Evolutionary conservation across 768 basidiomycete species (phyloP).

Genomic region (Agaricus subrufescens): DNA sequence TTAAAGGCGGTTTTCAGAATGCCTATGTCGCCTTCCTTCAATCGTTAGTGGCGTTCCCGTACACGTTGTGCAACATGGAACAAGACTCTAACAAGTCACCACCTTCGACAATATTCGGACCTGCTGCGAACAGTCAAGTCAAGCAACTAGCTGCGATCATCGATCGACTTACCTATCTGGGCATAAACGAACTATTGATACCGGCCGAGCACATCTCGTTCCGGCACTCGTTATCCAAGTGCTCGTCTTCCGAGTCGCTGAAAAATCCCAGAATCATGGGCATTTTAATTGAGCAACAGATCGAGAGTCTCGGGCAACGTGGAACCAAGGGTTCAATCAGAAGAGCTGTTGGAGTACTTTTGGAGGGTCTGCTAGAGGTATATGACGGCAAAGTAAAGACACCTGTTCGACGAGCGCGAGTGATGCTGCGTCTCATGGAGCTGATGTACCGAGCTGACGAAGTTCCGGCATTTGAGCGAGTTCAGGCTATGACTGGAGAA

Average conservation of each 20-base stretch:
- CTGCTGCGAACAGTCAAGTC: slow-evolving; percentile 27
- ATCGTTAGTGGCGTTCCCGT: slow-evolving; percentile 53
- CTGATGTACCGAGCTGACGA: slow-evolving; percentile 34
- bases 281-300: slow-evolving; percentile 57
- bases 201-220: slow-evolving; percentile 46
- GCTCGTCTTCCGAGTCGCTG: not conserved
- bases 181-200: slow-evolving; percentile 61
- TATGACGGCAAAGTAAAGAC: slow-evolving; percentile 40
- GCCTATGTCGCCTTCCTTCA: slow-evolving; percentile 55
- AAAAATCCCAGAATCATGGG: slow-evolving; percentile 33
- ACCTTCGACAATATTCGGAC: slow-evolving; percentile 32
- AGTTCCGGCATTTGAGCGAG: slow-evolving; percentile 25
- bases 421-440: slow-evolving; percentile 52
- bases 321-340: slow-evolving; percentile 55
- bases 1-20: slow-evolving; percentile 32
- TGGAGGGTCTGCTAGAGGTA: slow-evolving; percentile 43
- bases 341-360: slow-evolving; percentile 32
- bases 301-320: slow-evolving; percentile 47
- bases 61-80: slow-evolving; percentile 33
- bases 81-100: slow-evolving; percentile 24
- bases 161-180: slow-evolving; percentile 64
- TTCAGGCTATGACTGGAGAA: slow-evolving; percentile 35
- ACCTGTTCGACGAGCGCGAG: slow-evolving; percentile 57
- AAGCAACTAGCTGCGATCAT: slow-evolving; percentile 58
- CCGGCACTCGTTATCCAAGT: slow-evolving; percentile 12